Evolutionary conservation across 1,139 yeast species (phyloP), one percentile per base, ranked within the genome.

Genomic region (Blastobotrys apis): DNA sequence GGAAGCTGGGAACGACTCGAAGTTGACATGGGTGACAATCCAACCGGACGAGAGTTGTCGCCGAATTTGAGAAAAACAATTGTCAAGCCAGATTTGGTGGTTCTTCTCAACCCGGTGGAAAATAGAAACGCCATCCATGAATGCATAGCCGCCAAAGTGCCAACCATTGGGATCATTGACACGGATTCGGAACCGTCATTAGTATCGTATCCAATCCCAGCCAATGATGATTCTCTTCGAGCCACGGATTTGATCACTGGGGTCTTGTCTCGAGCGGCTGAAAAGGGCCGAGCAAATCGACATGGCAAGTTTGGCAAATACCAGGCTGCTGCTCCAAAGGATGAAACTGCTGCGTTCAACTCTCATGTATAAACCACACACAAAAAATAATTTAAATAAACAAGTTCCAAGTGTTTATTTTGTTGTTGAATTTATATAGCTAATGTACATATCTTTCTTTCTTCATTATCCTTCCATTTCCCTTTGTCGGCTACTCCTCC

Each of bases 151-250:
- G 74, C 81, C 50, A 77, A 94, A 62, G 79, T 92, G 22, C 98
- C 98, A 49, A 90, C 97, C 1, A 81, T 92, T 56, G 98, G 96
- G 31, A 77, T 92, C 48, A 81, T 94, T 53, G 98, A 92, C 66
- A 87, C 98, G 22, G 92, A 92, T 64, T 81, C 84, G 66, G 97
- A 92, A 62, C 95, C 97, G 16, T 77, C 87, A 6, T 68, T 84
- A 55, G 84, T 92, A 46, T 86, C 96, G 1, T 92, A 92, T 64
- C 94, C 97, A 41, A 85, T 92, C 54, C 97, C 98, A 21, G 94
- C 94, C 51, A 92, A 92, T 60, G 97, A 92, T 64, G 97, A 90
- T 63, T 83, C 94, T n/a, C 69, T 80, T 48, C 77, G 98, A 62
- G 78, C 94, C 12, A 79, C 84, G 3, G 82, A 84, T 53, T 71